Evolutionary conservation across 2,329 filamentous ascomycete genomes (phyloP), one percentile per base, ranked within the genome.

Genomic region (Rachicladosporium sp.): DNA sequence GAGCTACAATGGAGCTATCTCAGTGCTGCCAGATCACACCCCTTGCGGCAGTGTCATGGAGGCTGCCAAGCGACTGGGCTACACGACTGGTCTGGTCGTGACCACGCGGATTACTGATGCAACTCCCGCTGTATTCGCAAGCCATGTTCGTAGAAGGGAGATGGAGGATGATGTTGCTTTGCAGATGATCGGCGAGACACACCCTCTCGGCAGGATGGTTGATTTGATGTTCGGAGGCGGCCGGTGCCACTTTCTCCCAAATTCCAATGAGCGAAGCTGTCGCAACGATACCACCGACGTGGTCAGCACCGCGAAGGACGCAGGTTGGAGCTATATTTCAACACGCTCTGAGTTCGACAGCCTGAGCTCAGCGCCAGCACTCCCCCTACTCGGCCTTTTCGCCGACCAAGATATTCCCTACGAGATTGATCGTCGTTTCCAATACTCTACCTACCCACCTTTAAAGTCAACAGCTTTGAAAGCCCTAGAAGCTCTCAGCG

Each of bases 1-100:
- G 74, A 93, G 81, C 60, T 98, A 98, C 67, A 98, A 98, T 56
- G 87, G 87, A 35, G 91, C 91, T 50, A 96, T 98, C 50, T 83
- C 86, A 7, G 82, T 93, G 39, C 70, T 93, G 10, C 88, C 88
- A 0, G 80, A 93, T 60, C 77, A 82, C 50, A 76, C 77, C 23
- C 86, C 91, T 4, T 98, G 91, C 60, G 91, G 89, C 6, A 94
- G 88, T 11, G 86, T 82, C 31, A 74, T 98, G 38, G 91, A 98
- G 66, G 91, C 91, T 3, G 91, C 91, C 30, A 93, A 95, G 65
- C 76, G 78, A 50, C 82, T 84, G 6, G 91, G 91, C 10, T 96
- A 95, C 40, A 80, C 78, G 63, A 98, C 91, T 2, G 91, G 91
- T 1, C 64, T 98, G 47, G 91, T 96, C 2, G 91, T 95, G 23